phyloP scores from a whole-genome alignment of 345 rosid species.

The Gossypium bickii region DNA sequence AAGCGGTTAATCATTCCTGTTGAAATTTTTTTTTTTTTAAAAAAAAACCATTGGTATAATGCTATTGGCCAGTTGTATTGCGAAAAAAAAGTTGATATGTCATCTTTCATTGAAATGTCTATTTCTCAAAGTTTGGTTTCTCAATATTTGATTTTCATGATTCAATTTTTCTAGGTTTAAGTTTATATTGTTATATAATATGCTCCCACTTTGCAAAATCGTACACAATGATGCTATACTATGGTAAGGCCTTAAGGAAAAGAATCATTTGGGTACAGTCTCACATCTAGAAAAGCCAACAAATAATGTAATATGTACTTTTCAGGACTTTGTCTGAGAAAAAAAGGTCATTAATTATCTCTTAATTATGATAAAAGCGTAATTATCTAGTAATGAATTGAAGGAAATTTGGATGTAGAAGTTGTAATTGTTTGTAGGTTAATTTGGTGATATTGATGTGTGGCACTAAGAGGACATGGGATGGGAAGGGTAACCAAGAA shows the following conservation, averaged over 20 bases:
- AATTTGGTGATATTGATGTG: background rate
- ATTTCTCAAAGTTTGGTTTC: background rate
- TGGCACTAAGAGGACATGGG: constrained; percentile 10
- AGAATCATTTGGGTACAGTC: background rate
- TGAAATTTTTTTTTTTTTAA: too few relatives aligned
- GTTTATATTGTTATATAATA: background rate
- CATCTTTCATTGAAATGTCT: background rate
- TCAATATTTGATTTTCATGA: background rate
- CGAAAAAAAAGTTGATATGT: background rate
- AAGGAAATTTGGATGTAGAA: background rate
- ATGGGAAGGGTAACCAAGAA: constrained; percentile 9
- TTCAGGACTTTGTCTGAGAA: background rate
- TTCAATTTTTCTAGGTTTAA: background rate
- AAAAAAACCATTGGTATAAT: background rate
- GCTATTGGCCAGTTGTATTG: background rate
- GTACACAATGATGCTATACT: background rate
- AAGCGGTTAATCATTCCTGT: too few relatives aligned
- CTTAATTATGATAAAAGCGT: background rate
- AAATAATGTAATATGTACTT: background rate
- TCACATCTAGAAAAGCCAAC: background rate
- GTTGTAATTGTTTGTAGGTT: background rate
- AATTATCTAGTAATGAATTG: background rate
- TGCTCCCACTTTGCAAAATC: background rate
- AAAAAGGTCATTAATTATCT: background rate
- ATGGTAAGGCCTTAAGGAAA: too few relatives aligned